Base-by-base conservation (phyloP, 2,329 filamentous ascomycete genomes). In the Hymenoscyphus fructigenus region DNA sequence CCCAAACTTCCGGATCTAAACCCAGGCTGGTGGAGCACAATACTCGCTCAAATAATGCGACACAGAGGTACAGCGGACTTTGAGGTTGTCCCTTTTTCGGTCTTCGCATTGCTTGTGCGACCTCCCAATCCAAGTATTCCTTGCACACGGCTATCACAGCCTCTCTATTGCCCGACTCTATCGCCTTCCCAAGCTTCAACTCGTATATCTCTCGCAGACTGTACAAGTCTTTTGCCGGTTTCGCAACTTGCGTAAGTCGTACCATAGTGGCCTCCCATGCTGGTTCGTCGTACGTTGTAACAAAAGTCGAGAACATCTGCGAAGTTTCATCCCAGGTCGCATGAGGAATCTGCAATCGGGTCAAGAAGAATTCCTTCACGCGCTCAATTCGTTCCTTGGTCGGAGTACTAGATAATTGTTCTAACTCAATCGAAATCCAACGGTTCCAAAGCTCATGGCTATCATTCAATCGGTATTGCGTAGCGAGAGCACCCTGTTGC, bases 121-220 rank as follows among this genome's bases (percentile, higher is more conserved):
- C 84, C 80, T 99, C 95, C 91, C 92, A 97, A 62, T 91, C 88
- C 20, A 98, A 81, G 72, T 99, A 99, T 63, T 90, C 85, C 4
- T 76, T 78, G 78, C 88, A 81, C 55, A 78, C 75, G 23, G 76
- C 70, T 70, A 81, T 82, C 64, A 90, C 81, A 3, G 81, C 81
- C 12, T 85, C 83, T 32, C 79, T 75, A 69, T 91, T 85, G 63
- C 81, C 83, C 7, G 83, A 78, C 62, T 86, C 81, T 17, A 79
- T 76, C 6, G 89, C 88, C 66, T 83, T 81, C 61, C 82, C 82
- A 26, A 95, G 79, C 67, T 85, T 86, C 67, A 88, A 79, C 75
- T 96, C 91, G 73, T 87, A 87, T 3, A 84, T 78, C 69, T 91
- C 89, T 66, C 91, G 88, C 55, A 84, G 79, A 15, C 83, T 81